These are phyloP conservation scores for Beauveria pseudobassiana DNA, from an alignment of 2,329 filamentous ascomycete genomes.

Conservation along the genomic window DNA sequence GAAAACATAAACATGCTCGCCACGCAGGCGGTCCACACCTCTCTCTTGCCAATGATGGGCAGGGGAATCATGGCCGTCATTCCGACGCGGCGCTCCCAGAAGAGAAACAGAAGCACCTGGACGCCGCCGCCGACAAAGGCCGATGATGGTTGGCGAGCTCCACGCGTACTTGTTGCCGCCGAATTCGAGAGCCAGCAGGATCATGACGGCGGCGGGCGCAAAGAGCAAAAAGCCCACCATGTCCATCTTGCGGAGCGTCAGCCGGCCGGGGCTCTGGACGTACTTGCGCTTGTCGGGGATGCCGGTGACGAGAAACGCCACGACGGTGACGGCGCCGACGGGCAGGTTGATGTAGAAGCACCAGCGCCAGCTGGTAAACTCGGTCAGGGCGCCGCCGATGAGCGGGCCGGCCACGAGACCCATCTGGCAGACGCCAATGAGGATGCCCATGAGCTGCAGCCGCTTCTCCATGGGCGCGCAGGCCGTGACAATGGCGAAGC, in stretches of 20 bases:
- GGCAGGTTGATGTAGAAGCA: conserved; percentile 40
- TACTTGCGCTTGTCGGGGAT: conserved; percentile 31
- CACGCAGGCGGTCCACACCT: conserved; percentile 34
- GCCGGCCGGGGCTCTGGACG: conserved; percentile 27
- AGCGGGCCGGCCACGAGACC: conserved; percentile 41
- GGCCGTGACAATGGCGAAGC: conserved; percentile 25
- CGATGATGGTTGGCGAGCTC: conserved; percentile 36
- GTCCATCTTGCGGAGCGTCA: conserved; percentile 31
- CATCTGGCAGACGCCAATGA: conserved; percentile 30
- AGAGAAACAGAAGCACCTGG: conserved; percentile 34
- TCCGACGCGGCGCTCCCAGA: conserved; percentile 36
- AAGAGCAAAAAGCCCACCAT: conserved; percentile 36
- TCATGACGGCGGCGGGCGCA: conserved; percentile 37
- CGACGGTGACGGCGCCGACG: conserved; percentile 27
- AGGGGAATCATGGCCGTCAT: conserved; percentile 43
- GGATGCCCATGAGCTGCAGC: conserved; percentile 21
- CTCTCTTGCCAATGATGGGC: conserved; percentile 33
- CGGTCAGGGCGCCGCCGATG: conserved; percentile 34
- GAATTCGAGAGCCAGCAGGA: conserved; percentile 46
- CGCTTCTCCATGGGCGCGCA: conserved; percentile 22
- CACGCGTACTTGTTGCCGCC: conserved; percentile 40
- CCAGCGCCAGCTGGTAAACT: conserved; percentile 34
- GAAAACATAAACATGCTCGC: conserved; percentile 36
- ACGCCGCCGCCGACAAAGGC: conserved; percentile 34
- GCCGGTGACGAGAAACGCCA: conserved; percentile 22